Percentiles rank a stretch among this genome's conserved stretches.
Conservation (phyloP, 2,329 filamentous ascomycete genomes). For the Fusarium palustre region DNA sequence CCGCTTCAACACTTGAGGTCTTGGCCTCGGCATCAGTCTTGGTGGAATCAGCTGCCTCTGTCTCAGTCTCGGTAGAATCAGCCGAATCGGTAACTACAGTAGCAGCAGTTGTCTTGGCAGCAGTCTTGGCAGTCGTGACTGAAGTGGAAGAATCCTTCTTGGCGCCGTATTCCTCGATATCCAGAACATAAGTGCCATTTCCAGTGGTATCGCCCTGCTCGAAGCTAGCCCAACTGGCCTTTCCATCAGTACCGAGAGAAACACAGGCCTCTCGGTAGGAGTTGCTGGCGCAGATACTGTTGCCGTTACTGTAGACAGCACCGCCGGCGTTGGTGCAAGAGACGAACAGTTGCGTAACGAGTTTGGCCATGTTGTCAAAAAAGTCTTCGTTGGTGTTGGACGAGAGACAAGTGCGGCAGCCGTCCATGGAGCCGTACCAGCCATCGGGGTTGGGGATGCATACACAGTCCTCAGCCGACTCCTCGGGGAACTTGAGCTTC, state of each 20-base stretch:
- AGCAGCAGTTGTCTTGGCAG: background rate
- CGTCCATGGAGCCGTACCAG: conserved; percentile 41
- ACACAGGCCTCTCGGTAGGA: conserved; percentile 30
- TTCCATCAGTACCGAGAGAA: conserved; percentile 21
- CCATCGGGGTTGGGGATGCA: conserved; percentile 38
- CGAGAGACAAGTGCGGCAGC: conserved; percentile 36
- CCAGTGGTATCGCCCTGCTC: conserved; percentile 10
- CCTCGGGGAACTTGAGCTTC: conserved; percentile 30
- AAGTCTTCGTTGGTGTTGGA: conserved; percentile 24
- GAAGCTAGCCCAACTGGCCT: conserved; percentile 30
- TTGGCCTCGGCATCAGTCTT: background rate
- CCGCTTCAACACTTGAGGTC: background rate
- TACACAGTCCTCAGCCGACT: conserved; percentile 25
- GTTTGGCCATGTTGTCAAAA: conserved; percentile 32
- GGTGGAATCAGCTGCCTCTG: background rate
- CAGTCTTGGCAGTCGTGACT: conserved; percentile 15
- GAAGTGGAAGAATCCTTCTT: conserved; percentile 20
- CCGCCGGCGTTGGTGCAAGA: conserved; percentile 37
- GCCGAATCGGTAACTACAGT: background rate
- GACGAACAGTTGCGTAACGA: conserved; percentile 40
- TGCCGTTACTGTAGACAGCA: conserved; percentile 32
- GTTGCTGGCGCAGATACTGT: conserved; percentile 35
- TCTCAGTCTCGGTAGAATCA: conserved; percentile 7
- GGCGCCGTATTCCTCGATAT: conserved; percentile 23
- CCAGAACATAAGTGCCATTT: conserved; percentile 26